phyloP scores from a whole-genome alignment of 169 alveolate genomes.

The Plasmodium knowlesi region DNA sequence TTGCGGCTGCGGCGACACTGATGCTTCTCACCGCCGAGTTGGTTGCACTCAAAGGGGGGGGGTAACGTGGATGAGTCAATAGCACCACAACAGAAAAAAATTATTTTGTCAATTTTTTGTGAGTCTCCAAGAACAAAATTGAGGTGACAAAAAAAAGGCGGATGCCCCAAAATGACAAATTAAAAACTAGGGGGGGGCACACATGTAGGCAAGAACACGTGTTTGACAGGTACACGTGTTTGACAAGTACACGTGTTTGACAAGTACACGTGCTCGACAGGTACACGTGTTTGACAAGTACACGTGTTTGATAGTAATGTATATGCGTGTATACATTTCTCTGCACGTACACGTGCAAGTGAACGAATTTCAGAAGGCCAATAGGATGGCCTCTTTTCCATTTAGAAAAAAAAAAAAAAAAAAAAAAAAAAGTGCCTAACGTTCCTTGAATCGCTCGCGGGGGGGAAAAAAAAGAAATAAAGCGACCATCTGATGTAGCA shows the following conservation, averaged over 20 bases:
- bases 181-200: neutral
- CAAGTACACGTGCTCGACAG: neutral
- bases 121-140: neutral
- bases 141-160: neutral
- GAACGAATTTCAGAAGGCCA: neutral
- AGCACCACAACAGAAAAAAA: neutral
- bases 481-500: neutral
- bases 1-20: neutral
- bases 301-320: no score
- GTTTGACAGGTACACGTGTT: neutral
- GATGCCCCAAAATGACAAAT: neutral
- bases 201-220: neutral
- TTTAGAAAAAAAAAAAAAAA: neutral
- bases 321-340: neutral
- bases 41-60: neutral
- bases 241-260: no score
- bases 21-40: neutral
- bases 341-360: neutral
- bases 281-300: no score
- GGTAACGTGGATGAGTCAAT: neutral
- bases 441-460: neutral
- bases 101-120: no score
- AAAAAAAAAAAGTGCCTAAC: neutral
- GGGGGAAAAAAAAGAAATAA: neutral
- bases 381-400: neutral